These are phyloP conservation scores for Lobosporangium transversale DNA, from an alignment of 192 early-diverging fungal genomes.

Conservation along the genomic window DNA sequence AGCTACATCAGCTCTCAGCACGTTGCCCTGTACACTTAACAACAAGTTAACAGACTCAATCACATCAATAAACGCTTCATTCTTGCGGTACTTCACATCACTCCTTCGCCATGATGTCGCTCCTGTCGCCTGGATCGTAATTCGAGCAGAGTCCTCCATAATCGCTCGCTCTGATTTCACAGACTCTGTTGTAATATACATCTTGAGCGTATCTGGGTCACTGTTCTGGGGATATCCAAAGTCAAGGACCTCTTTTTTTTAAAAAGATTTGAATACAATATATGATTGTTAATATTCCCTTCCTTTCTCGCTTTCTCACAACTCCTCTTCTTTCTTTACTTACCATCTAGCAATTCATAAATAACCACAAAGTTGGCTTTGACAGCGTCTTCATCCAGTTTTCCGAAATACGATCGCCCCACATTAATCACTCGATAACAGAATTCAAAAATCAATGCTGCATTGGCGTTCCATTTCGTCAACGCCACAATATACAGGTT, in stretches of 20 bases:
- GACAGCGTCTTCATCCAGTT: constrained; percentile 84
- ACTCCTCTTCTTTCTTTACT: background rate
- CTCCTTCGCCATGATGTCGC: constrained; percentile 92
- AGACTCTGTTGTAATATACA: constrained; percentile 88
- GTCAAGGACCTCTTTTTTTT: constrained; percentile 74
- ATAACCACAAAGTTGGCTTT: constrained; percentile 91
- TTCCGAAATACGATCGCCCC: constrained; percentile 80
- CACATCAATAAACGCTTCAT: constrained; percentile 96
- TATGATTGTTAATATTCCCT: background rate
- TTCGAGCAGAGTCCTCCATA: constrained; percentile 71
- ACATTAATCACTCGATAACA: constrained; percentile 79
- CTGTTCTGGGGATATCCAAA: constrained; percentile 91
- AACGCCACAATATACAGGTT: constrained; percentile 92
- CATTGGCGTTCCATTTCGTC: constrained; percentile 82
- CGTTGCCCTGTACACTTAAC: constrained; percentile 81
- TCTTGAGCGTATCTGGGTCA: constrained; percentile 83
- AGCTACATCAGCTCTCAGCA: constrained; percentile 69
- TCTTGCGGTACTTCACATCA: constrained; percentile 96
- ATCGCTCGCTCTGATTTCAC: constrained; percentile 79
- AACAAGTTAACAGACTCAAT: constrained; percentile 96
- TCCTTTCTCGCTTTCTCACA: background rate
- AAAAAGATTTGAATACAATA: background rate
- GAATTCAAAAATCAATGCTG: constrained; percentile 85
- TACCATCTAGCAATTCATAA: constrained; percentile 85
- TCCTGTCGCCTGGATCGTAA: constrained; percentile 97